These are phyloP conservation scores for Metschnikowia bowlesiae DNA, from an alignment of 805 yeast genomes.

Conservation along the genomic window DNA sequence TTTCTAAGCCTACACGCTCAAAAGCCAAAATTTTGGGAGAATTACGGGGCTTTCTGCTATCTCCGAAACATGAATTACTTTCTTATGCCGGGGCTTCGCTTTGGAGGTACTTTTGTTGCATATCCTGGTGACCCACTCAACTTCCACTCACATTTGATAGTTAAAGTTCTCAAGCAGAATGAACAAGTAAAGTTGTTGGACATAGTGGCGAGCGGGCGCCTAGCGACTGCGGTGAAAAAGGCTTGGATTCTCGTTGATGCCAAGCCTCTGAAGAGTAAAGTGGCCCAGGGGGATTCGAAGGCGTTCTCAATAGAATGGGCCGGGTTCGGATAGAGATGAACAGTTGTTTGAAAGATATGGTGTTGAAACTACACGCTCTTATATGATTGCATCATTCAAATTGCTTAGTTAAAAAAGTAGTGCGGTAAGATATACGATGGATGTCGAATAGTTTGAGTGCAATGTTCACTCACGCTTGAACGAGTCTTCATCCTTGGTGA, in stretches of 20 bases:
- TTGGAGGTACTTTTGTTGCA: slow-evolving; percentile 84
- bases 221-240: slow-evolving; percentile 91
- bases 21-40: slow-evolving; percentile 6
- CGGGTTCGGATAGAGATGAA: slow-evolving; percentile 63
- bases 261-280: slow-evolving; percentile 12
- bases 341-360: too few species aligned
- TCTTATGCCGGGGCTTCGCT: slow-evolving; percentile 80
- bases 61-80: slow-evolving; percentile 46
- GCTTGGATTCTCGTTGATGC: slow-evolving; percentile 58
- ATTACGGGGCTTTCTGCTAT: slow-evolving; percentile 28
- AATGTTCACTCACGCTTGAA: background rate
- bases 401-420: too few species aligned
- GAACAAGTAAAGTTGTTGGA: slow-evolving; percentile 46
- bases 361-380: too few species aligned
- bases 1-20: slow-evolving; percentile 2
- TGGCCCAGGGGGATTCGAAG: slow-evolving; percentile 17
- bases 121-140: slow-evolving; percentile 94
- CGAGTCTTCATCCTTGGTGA: slow-evolving; percentile 13
- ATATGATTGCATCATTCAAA: too few species aligned
- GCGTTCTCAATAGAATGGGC: slow-evolving; percentile 91
- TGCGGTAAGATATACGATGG: too few species aligned
- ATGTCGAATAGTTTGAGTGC: too few species aligned
- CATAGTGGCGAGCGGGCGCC: slow-evolving; percentile 78
- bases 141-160: slow-evolving; percentile 82
- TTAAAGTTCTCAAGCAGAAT: slow-evolving; percentile 41